phyloP scores from a whole-genome alignment of 2,329 filamentous ascomycete genomes.

The Fusarium subtropicale region DNA sequence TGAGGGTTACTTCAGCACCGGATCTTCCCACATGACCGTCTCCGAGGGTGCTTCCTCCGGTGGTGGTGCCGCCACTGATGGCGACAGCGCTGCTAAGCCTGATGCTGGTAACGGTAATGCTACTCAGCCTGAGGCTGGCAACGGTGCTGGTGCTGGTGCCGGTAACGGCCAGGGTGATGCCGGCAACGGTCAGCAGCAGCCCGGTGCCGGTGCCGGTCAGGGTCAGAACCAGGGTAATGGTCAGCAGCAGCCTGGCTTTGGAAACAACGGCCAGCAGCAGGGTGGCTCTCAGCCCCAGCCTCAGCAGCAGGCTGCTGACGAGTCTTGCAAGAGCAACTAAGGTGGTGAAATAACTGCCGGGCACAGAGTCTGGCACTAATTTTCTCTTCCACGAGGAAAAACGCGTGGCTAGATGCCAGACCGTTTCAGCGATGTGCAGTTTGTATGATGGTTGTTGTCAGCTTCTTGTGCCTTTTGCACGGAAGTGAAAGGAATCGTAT shows the following conservation, averaged over 20 bases:
- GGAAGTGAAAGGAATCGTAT: constrained; percentile 1
- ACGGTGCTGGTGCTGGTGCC: constrained; percentile 2
- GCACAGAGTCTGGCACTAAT: constrained; percentile 15
- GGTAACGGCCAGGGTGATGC: not conserved
- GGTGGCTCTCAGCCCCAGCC: constrained; percentile 10
- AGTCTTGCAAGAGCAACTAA: constrained; percentile 26
- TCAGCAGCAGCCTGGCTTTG: constrained; percentile 1
- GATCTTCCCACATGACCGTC: constrained; percentile 61
- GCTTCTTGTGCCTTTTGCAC: constrained; percentile 30
- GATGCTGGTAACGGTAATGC: not conserved
- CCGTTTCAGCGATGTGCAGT: constrained; percentile 20
- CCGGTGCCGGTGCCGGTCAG: not conserved
- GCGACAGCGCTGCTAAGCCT: not conserved
- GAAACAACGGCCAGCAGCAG: constrained; percentile 3
- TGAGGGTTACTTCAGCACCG: constrained; percentile 65
- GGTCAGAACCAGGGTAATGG: not conserved
- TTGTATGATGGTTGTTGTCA: constrained; percentile 7
- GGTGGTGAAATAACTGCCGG: not conserved
- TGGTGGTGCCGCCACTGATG: not conserved
- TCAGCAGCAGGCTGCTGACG: constrained; percentile 14
- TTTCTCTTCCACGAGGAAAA: constrained; percentile 38
- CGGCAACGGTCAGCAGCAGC: not conserved
- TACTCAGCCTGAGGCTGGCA: not conserved
- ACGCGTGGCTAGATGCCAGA: constrained; percentile 42
- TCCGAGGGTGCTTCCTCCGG: constrained; percentile 26